A percentile compares a stretch with the other conserved stretches of the same genome.
These are phyloP conservation scores for Taiozyma sp. DNA, from an alignment of 1,139 yeast genomes.

Conservation along the genomic window DNA sequence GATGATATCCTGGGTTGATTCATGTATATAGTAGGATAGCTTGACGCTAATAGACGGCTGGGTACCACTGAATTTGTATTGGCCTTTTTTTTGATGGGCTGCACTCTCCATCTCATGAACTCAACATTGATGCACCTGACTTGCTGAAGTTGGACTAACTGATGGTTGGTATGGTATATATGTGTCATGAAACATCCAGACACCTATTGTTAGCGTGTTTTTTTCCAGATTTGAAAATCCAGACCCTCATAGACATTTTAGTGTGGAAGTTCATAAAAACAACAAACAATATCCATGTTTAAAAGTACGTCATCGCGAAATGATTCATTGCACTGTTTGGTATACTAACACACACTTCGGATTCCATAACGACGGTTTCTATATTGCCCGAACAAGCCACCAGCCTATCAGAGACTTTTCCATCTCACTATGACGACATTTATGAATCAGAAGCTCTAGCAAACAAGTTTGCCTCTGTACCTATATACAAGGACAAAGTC, in stretches of 20 bases:
- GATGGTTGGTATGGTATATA: not conserved
- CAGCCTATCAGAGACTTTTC: not conserved
- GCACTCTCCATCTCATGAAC: too few species aligned
- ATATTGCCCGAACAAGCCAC: not conserved
- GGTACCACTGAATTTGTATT: not conserved
- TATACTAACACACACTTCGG: not conserved
- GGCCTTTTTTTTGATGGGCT: too few species aligned
- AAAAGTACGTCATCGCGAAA: not conserved
- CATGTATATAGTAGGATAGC: not conserved
- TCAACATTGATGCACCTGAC: too few species aligned
- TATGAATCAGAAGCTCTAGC: conserved; percentile 3
- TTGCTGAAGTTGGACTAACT: too few species aligned
- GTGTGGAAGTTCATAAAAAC: not conserved
- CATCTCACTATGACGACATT: not conserved
- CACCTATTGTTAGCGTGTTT: not conserved
- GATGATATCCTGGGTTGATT: conserved; percentile 22
- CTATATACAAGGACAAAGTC: conserved; percentile 11
- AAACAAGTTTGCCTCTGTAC: conserved; percentile 21
- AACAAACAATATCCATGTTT: not conserved
- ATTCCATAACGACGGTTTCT: not conserved
- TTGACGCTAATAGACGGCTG: not conserved
- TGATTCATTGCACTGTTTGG: too few species aligned
- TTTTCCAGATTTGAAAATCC: not conserved
- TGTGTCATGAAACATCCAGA: not conserved
- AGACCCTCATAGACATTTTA: not conserved